A percentile compares a stretch with the other conserved stretches of the same genome.
These are phyloP conservation scores for Lobulomyces angularis DNA, from an alignment of 192 early-diverging fungal species.

Conservation along the genomic window DNA sequence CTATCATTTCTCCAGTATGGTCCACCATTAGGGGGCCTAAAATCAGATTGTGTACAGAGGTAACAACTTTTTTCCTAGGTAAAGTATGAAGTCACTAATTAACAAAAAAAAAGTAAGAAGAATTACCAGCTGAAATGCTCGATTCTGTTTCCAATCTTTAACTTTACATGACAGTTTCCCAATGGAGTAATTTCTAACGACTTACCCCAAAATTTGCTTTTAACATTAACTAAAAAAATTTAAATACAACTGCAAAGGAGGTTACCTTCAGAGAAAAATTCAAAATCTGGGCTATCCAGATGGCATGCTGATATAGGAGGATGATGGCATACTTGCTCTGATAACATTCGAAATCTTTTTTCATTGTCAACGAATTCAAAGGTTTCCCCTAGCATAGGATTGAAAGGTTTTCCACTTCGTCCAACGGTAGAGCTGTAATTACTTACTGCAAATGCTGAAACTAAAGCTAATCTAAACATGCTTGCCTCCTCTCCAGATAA, in stretches of 20 bases:
- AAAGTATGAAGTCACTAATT: too few species aligned
- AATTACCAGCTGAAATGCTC: slow-evolving; percentile 69
- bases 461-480: slow-evolving; percentile 55
- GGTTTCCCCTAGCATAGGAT: slow-evolving; percentile 81
- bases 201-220: slow-evolving; percentile 76
- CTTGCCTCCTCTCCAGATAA: slow-evolving; percentile 19
- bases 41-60: slow-evolving; percentile 76
- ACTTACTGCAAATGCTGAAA: slow-evolving; percentile 79
- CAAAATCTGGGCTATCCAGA: slow-evolving; percentile 67
- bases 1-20: slow-evolving; percentile 73
- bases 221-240: slow-evolving; percentile 78
- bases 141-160: slow-evolving; percentile 22
- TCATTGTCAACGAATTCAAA: slow-evolving; percentile 72
- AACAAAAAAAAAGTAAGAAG: too few species aligned
- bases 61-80: slow-evolving; percentile 80
- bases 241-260: too few species aligned
- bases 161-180: slow-evolving; percentile 66
- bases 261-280: slow-evolving; percentile 77
- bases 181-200: slow-evolving; percentile 69
- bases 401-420: slow-evolving; percentile 72
- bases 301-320: slow-evolving; percentile 83
- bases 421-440: slow-evolving; percentile 72
- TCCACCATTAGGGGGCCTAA: slow-evolving; percentile 74
- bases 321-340: slow-evolving; percentile 82
- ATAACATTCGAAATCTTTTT: slow-evolving; percentile 66